A percentile compares a stretch with the other conserved stretches of the same genome.
Evolutionary conservation across 164 flowering plant species (phyloP).

Genomic region (Annona squamosa): DNA sequence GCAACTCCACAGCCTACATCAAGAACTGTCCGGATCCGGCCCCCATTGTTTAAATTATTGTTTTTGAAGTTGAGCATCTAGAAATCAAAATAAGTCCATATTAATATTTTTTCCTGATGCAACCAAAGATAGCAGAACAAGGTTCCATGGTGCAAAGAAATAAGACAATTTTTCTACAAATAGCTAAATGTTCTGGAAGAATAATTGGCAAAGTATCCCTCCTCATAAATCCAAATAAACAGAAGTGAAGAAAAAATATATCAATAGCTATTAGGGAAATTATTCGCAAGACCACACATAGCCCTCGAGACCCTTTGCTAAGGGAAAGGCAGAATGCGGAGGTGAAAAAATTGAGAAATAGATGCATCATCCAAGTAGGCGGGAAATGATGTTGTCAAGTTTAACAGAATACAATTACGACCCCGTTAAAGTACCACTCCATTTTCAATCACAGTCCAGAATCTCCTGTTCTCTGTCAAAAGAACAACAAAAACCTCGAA

Average conservation of each 20-base stretch:
- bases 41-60: constrained; percentile 60
- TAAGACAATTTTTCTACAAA: neutral
- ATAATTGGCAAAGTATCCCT: neutral
- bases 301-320: neutral
- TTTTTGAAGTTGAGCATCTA: constrained; percentile 86
- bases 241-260: neutral
- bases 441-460: neutral
- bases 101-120: neutral
- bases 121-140: neutral
- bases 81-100: neutral
- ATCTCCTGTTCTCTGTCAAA: no score
- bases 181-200: neutral
- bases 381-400: neutral
- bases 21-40: constrained; percentile 67
- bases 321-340: neutral
- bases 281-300: neutral
- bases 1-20: constrained; percentile 97
- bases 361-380: neutral
- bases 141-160: neutral
- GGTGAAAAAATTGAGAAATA: neutral
- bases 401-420: neutral
- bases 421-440: neutral
- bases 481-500: no score
- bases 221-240: neutral
- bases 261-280: neutral